Conservation (phyloP, 2,329 filamentous ascomycete genomes). For the Sarocladiaceae sp. region DNA sequence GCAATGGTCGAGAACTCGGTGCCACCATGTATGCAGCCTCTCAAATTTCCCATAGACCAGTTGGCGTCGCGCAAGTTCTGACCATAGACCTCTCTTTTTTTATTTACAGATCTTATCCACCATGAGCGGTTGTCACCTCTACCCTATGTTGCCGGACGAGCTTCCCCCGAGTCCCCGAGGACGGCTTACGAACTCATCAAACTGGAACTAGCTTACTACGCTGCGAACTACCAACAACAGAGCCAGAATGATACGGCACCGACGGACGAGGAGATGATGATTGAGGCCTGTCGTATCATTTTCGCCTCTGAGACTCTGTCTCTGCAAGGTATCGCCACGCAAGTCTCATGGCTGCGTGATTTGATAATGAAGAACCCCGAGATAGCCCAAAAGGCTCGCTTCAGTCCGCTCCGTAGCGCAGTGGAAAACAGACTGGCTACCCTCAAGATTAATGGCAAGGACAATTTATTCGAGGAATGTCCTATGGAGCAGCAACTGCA, state of each 20-base stretch:
- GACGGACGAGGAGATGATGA: slow-evolving; percentile 49
- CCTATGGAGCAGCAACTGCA: slow-evolving; percentile 51
- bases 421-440: slow-evolving; percentile 42
- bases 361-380: slow-evolving; percentile 47
- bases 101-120: slow-evolving; percentile 54
- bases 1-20: slow-evolving; percentile 64
- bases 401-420: slow-evolving; percentile 42
- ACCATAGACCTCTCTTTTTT: slow-evolving; percentile 13
- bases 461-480: slow-evolving; percentile 52
- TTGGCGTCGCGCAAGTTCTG: slow-evolving; percentile 36
- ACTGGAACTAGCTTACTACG: slow-evolving; percentile 50
- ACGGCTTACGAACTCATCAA: slow-evolving; percentile 61
- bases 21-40: slow-evolving; percentile 53
- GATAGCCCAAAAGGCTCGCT: slow-evolving; percentile 38
- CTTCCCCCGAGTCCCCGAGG: slow-evolving; percentile 40
- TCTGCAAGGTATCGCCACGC: slow-evolving; percentile 31
- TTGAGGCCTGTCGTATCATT: slow-evolving; percentile 57
- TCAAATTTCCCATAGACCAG: slow-evolving; percentile 31
- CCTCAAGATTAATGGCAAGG: slow-evolving; percentile 54
- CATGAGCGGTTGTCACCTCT: slow-evolving; percentile 54
- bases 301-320: slow-evolving; percentile 48
- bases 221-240: slow-evolving; percentile 38
- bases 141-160: slow-evolving; percentile 46
- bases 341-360: slow-evolving; percentile 54
- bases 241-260: slow-evolving; percentile 29